phyloP scores from a whole-genome alignment of 2,329 filamentous ascomycete species.

The Fusarium mundagurra region DNA sequence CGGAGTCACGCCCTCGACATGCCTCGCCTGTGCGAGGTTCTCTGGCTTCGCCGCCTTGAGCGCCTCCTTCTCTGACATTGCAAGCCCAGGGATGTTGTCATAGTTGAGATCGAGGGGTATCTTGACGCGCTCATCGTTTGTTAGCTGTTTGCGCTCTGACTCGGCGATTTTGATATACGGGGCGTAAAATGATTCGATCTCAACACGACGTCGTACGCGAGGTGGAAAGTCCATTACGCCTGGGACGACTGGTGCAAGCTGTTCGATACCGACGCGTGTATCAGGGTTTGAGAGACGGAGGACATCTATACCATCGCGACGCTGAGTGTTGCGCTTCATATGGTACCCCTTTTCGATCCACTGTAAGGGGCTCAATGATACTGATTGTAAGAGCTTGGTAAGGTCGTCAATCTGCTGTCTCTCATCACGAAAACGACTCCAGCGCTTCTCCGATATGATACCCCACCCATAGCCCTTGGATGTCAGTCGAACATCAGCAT shows the following conservation, averaged over 20 bases:
- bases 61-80: constrained; percentile 79
- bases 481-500: constrained; percentile 89
- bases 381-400: constrained; percentile 65
- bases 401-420: constrained; percentile 75
- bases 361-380: constrained; percentile 65
- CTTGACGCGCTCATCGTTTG: constrained; percentile 78
- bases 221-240: constrained; percentile 63
- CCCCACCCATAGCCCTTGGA: constrained; percentile 79
- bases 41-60: constrained; percentile 79
- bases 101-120: constrained; percentile 84
- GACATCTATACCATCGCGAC: constrained; percentile 81
- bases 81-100: constrained; percentile 75
- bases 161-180: constrained; percentile 84
- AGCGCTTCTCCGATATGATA: constrained; percentile 81
- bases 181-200: constrained; percentile 85
- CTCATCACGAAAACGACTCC: constrained; percentile 74
- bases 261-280: constrained; percentile 54
- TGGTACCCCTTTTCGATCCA: constrained; percentile 79
- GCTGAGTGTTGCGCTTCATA: constrained; percentile 71
- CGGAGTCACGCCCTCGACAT: constrained; percentile 82
- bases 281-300: constrained; percentile 72
- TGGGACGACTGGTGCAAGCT: constrained; percentile 68
- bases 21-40: constrained; percentile 85
- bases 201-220: constrained; percentile 73
- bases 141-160: constrained; percentile 71